These are phyloP conservation scores for Infundibulicybe gibba DNA, from an alignment of 768 basidiomycete species.

Conservation along the genomic window DNA sequence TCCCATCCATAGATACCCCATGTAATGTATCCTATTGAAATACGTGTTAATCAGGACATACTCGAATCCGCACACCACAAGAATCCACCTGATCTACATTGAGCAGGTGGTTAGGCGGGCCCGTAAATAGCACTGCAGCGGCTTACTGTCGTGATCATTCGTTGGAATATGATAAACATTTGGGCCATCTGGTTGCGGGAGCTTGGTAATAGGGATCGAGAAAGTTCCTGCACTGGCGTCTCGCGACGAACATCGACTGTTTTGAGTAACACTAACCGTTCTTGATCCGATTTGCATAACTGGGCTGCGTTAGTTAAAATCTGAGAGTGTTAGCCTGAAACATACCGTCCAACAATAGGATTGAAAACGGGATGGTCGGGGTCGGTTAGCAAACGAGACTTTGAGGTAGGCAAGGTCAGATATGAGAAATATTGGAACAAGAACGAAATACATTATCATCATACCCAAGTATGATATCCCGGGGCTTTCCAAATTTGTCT, in stretches of 20 bases:
- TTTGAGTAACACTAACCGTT: constrained; percentile 28
- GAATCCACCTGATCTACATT: no score
- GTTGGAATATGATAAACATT: constrained; percentile 47
- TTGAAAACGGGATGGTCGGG: constrained; percentile 46
- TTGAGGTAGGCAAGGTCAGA: not conserved
- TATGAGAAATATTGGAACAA: not conserved
- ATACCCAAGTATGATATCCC: constrained; percentile 57
- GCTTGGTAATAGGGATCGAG: constrained; percentile 47
- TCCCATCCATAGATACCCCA: constrained; percentile 59
- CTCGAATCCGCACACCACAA: no score
- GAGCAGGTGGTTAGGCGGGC: no score
- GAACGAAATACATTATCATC: constrained; percentile 40
- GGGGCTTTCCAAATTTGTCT: constrained; percentile 41
- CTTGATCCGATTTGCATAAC: constrained; percentile 52
- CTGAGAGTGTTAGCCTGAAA: not conserved
- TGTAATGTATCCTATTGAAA: constrained; percentile 51
- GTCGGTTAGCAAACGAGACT: constrained; percentile 39
- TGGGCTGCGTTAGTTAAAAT: constrained; percentile 5
- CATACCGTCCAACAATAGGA: constrained; percentile 31
- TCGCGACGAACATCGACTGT: not conserved
- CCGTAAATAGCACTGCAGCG: not conserved
- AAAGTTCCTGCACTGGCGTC: constrained; percentile 35
- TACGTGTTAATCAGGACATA: not conserved
- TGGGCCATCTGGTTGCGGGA: constrained; percentile 36
- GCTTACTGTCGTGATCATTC: constrained; percentile 45